These are phyloP conservation scores for Bipolaris cookei DNA, from an alignment of 2,329 filamentous ascomycete genomes.

Conservation along the genomic window DNA sequence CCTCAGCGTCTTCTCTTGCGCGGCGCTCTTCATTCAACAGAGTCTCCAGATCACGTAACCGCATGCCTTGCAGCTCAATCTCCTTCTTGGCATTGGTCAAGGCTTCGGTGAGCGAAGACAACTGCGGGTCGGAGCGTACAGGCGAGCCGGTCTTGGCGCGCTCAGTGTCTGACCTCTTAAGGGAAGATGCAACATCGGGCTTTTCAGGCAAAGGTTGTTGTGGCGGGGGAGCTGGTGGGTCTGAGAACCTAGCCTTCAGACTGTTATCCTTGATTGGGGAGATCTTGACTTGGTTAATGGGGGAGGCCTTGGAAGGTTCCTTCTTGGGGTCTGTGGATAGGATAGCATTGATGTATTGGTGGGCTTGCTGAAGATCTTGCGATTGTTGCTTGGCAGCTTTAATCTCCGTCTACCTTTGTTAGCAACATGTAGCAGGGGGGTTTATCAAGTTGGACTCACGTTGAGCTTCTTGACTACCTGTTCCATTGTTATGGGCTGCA, in stretches of 20 bases:
- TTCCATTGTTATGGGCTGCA: constrained; percentile 89
- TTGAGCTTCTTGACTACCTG: constrained; percentile 89
- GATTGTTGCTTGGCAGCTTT: constrained; percentile 86
- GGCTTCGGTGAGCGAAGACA: constrained; percentile 83
- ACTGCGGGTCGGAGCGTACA: constrained; percentile 71
- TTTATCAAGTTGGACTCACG: constrained; percentile 59
- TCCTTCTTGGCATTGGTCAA: constrained; percentile 84
- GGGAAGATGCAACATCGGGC: constrained; percentile 71
- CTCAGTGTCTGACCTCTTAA: constrained; percentile 79
- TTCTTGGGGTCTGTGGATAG: constrained; percentile 72
- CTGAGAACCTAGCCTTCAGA: constrained; percentile 82
- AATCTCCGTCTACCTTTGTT: constrained; percentile 74
- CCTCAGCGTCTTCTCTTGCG: constrained; percentile 84
- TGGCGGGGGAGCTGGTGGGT: constrained; percentile 90
- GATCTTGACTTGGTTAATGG: constrained; percentile 50
- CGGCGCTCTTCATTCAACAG: constrained; percentile 78
- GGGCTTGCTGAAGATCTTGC: constrained; percentile 81
- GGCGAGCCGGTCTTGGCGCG: constrained; percentile 70
- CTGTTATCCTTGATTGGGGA: constrained; percentile 64
- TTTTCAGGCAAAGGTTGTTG: constrained; percentile 94
- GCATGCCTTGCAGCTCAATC: constrained; percentile 79
- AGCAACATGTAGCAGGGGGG: constrained; percentile 16
- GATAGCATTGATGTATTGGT: constrained; percentile 79
- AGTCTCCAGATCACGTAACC: constrained; percentile 81
- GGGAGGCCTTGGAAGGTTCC: constrained; percentile 56